A percentile compares a stretch with the other conserved stretches of the same genome.
Evolutionary conservation across 2,329 filamentous ascomycete genomes (phyloP).

Genomic region (Fusarium algeriense): DNA sequence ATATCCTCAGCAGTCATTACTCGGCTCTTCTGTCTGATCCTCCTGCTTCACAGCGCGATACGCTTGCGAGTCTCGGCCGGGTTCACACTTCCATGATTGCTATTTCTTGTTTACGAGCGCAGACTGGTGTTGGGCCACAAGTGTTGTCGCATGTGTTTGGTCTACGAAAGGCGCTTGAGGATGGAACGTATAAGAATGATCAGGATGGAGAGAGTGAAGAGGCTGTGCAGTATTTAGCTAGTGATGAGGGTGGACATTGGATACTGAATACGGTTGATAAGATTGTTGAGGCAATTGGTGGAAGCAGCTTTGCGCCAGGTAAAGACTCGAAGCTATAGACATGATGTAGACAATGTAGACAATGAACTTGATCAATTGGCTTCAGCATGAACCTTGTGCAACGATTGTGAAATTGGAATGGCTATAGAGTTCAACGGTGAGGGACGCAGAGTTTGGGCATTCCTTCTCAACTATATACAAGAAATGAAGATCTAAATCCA

Average conservation of each 20-base stretch:
- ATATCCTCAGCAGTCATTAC: conserved; percentile 82
- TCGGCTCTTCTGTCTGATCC: conserved; percentile 80
- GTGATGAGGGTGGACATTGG: conserved; percentile 62
- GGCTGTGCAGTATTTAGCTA: conserved; percentile 56
- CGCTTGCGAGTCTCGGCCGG: conserved; percentile 70
- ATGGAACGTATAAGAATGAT: conserved; percentile 65
- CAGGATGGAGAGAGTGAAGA: conserved; percentile 52
- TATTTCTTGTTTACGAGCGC: conserved; percentile 79
- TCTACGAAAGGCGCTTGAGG: conserved; percentile 78
- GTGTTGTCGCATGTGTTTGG: conserved; percentile 86
- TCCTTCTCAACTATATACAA: neutral
- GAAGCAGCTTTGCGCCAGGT: conserved; percentile 54
- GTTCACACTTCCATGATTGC: conserved; percentile 80
- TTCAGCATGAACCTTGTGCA: neutral
- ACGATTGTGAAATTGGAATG: neutral
- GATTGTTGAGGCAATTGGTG: conserved; percentile 61
- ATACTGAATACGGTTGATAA: conserved; percentile 59
- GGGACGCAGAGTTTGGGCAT: neutral
- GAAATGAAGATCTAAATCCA: rapidly evolving
- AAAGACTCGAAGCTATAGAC: conserved; percentile 39
- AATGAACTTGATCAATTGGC: neutral
- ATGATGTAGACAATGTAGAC: neutral
- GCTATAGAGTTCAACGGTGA: neutral
- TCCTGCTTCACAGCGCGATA: conserved; percentile 55
- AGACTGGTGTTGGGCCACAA: conserved; percentile 86